Percentiles rank a stretch among this genome's conserved stretches.
phyloP scores from a whole-genome alignment of 2,329 filamentous ascomycete genomes.

The Pseudogymnoascus verrucosus region DNA sequence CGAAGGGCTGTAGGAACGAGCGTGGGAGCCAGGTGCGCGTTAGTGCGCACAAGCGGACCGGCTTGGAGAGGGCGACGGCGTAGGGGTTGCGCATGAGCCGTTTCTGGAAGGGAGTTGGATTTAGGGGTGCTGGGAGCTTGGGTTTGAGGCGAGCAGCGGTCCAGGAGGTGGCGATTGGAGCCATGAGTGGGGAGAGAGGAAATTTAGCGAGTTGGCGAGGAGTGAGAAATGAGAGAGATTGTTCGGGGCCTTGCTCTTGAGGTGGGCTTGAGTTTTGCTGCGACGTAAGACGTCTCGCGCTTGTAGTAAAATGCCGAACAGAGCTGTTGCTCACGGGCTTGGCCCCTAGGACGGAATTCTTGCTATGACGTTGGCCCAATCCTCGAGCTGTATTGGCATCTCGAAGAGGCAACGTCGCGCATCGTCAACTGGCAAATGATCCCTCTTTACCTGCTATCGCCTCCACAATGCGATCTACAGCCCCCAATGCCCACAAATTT shows the following conservation, averaged over 20 bases:
- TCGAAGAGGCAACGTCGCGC: not conserved
- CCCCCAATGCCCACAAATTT: constrained; percentile 53
- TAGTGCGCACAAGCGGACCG: constrained; percentile 47
- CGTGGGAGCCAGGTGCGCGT: constrained; percentile 44
- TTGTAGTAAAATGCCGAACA: not conserved
- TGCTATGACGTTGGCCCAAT: not conserved
- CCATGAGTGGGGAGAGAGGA: constrained; percentile 41
- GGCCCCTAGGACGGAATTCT: not conserved
- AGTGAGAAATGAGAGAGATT: not conserved
- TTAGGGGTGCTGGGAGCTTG: constrained; percentile 23
- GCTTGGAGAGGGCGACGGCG: constrained; percentile 53
- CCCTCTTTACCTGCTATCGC: constrained; percentile 38
- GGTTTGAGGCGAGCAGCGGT: constrained; percentile 26
- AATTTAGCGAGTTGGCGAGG: constrained; percentile 22
- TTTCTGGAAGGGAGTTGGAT: constrained; percentile 41
- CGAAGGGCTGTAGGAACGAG: constrained; percentile 57
- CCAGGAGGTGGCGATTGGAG: constrained; percentile 30
- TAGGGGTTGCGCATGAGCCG: constrained; percentile 56
- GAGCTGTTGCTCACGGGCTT: not conserved
- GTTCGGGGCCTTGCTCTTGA: not conserved
- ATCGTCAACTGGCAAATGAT: constrained; percentile 34
- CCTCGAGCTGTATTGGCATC: not conserved
- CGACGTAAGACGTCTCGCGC: not conserved
- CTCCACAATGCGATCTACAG: constrained; percentile 53
- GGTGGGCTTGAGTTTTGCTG: not conserved